These are phyloP conservation scores for Conoideocrella luteorostrata DNA, from an alignment of 2,329 filamentous ascomycete genomes.

Conservation along the genomic window DNA sequence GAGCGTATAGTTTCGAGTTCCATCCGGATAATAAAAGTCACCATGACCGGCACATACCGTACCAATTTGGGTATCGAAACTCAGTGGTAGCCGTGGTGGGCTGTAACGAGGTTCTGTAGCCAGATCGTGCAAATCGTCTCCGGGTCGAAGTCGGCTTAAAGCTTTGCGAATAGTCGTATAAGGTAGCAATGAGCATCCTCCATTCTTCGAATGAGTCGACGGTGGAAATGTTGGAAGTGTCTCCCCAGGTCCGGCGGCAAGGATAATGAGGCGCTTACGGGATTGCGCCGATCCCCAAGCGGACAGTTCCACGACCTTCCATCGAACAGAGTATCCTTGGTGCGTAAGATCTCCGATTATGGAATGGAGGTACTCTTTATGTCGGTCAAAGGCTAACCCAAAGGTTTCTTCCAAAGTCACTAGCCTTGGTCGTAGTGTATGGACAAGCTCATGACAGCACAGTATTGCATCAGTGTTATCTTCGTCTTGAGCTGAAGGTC, in stretches of 20 bases:
- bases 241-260: constrained; percentile 63
- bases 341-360: constrained; percentile 60
- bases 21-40: constrained; percentile 59
- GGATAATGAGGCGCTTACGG: constrained; percentile 47
- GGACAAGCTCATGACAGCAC: constrained; percentile 48
- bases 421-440: constrained; percentile 55
- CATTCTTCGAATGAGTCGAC: constrained; percentile 48
- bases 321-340: constrained; percentile 62
- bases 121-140: constrained; percentile 35
- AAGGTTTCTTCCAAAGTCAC: constrained; percentile 76
- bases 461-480: constrained; percentile 57
- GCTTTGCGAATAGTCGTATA: constrained; percentile 40
- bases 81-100: constrained; percentile 31
- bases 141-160: constrained; percentile 26
- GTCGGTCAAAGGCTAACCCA: constrained; percentile 51
- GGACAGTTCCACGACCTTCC: constrained; percentile 51
- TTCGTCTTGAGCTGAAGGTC: constrained; percentile 61
- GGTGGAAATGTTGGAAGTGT: constrained; percentile 57
- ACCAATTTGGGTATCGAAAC: constrained; percentile 40
- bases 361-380: constrained; percentile 49
- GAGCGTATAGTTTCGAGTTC: constrained; percentile 55
- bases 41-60: constrained; percentile 62
- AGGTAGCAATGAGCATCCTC: constrained; percentile 26
- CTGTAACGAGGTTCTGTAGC: constrained; percentile 18
- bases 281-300: constrained; percentile 46